phyloP scores from a whole-genome alignment of 2,329 filamentous ascomycete species.

The Fusarium dlaminii region DNA sequence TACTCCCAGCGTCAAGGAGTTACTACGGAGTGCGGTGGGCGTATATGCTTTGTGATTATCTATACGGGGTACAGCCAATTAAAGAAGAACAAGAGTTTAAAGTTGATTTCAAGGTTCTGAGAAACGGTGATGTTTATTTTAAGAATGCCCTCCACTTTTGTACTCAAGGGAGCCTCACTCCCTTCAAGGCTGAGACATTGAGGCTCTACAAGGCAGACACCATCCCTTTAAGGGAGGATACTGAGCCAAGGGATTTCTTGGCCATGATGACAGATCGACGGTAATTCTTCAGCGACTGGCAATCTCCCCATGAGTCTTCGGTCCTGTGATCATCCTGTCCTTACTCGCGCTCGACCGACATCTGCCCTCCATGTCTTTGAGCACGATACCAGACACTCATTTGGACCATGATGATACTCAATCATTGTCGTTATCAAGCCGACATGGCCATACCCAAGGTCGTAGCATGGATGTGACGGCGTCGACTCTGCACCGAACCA shows the following conservation, averaged over 20 bases:
- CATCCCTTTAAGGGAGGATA: slow-evolving; percentile 5
- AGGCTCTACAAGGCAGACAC: neutral
- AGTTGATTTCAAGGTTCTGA: neutral
- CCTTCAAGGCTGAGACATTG: neutral
- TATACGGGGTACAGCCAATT: neutral
- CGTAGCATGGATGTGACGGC: slow-evolving; percentile 19
- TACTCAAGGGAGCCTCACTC: neutral
- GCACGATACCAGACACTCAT: neutral
- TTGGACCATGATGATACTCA: neutral
- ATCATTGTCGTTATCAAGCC: neutral
- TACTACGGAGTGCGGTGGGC: neutral
- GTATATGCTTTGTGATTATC: neutral
- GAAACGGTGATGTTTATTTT: neutral
- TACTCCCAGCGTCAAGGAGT: neutral
- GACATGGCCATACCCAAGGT: neutral
- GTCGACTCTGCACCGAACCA: slow-evolving; percentile 20
- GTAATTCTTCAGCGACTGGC: neutral
- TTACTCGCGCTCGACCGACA: neutral
- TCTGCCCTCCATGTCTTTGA: slow-evolving; percentile 1
- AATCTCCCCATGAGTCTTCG: neutral
- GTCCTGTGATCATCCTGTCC: neutral
- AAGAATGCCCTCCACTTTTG: neutral
- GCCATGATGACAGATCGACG: neutral
- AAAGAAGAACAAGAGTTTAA: neutral
- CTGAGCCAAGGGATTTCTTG: neutral